Conservation (phyloP, 176 grass and related monocot genomes). For the Coix lacrymajobi region DNA sequence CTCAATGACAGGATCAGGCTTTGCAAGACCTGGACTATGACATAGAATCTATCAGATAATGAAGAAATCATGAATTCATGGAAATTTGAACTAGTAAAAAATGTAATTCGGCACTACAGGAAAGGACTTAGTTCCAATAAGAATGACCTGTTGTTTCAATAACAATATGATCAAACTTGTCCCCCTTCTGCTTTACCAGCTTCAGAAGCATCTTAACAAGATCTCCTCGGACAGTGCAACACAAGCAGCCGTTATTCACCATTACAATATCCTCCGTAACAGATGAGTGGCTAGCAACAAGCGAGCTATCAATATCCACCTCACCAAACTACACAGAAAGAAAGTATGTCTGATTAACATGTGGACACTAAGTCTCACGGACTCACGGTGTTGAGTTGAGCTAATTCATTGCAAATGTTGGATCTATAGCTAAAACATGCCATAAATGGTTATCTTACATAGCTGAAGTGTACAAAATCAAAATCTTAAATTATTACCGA, state of each 20-base stretch:
- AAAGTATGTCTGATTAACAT: background rate
- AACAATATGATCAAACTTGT: slow-evolving; percentile 73
- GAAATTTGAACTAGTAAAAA: no score
- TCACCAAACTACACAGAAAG: slow-evolving; percentile 54
- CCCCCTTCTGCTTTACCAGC: slow-evolving; percentile 51
- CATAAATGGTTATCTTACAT: background rate
- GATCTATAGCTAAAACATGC: background rate
- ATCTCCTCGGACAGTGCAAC: slow-evolving; percentile 70
- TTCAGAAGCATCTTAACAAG: slow-evolving; percentile 77
- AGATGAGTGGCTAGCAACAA: slow-evolving; percentile 69
- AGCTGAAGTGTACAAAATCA: background rate
- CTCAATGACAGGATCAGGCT: slow-evolving; percentile 66
- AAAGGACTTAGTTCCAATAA: background rate
- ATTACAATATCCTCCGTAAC: slow-evolving; percentile 71
- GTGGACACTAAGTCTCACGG: background rate
- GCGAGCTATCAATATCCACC: slow-evolving; percentile 67
- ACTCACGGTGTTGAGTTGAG: background rate
- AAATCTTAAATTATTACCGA: background rate
- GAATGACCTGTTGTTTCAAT: slow-evolving; percentile 66
- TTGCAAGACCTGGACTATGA: slow-evolving; percentile 57
- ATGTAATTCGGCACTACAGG: no score
- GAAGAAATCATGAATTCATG: background rate
- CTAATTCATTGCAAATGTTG: background rate
- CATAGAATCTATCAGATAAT: background rate
- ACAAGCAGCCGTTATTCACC: slow-evolving; percentile 77